Evolutionary conservation across 2,329 filamentous ascomycete genomes (phyloP), one percentile per base, ranked within the genome.

Genomic region (Epichloe bromicola): DNA sequence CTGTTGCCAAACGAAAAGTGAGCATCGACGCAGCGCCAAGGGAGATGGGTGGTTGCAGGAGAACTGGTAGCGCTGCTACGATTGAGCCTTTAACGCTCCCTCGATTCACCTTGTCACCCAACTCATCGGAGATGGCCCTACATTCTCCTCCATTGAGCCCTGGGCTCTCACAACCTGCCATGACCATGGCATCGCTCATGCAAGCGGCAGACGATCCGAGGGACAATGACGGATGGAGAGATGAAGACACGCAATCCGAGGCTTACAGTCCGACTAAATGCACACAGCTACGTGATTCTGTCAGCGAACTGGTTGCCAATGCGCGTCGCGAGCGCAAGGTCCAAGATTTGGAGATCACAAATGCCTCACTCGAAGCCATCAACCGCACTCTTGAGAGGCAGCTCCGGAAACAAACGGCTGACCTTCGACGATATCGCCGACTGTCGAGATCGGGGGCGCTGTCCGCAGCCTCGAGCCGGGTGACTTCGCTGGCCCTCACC

Each of bases 341-440:
- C 1, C 79, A 97, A 58, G 93, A 98, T 64, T 73, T 98, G 5
- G 88, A 98, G 64, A 98, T 98, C 56, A 95, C 86, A 51, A 98
- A 98, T 62, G 93, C 88, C 1, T 96, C 90, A 1, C 76, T 98
- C 3, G 79, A 95, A 51, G 93, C 93, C 40, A 97, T 98, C 69
- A 98, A 98, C 63, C 79, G 90, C 49, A 93, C 89, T 0, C 71
- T 98, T 0, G 93, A 98, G 68, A 80, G 88, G 23, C 88, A 97
- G 63, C 76, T 98, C 60, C 82, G 89, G 26, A 95, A 95, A 63
- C 91, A 97, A 61, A 91, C 86, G 38, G 80, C 86, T 1, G 93
- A 98, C 63, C 66, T 98, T 34, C 83, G 93, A 52, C 78, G 91
- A 42, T 97, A 84, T 64, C 81, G 87, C 48, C 82, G 93, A n/a